Percentiles rank a stretch among this genome's conserved stretches.
These are phyloP conservation scores for Dictyostelium citrinum DNA, from an alignment of 78 protist species.

Conservation along the genomic window DNA sequence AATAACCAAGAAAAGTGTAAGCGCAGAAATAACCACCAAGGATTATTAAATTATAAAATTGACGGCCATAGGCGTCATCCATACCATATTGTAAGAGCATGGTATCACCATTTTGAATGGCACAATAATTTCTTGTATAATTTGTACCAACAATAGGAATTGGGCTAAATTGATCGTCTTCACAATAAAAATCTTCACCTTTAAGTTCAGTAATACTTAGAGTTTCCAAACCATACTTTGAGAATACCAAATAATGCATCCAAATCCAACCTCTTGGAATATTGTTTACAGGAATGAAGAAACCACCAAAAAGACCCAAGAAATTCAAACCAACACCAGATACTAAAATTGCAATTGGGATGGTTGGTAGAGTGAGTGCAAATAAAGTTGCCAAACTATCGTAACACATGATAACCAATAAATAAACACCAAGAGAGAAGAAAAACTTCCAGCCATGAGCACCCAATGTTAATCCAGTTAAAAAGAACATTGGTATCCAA, in stretches of 20 bases:
- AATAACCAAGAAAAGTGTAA: not conserved
- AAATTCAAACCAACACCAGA: conserved; percentile 49
- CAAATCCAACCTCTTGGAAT: conserved; percentile 47
- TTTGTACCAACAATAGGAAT: not conserved
- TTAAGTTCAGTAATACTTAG: conserved; percentile 18
- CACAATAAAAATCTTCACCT: not conserved
- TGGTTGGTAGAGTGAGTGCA: conserved; percentile 52
- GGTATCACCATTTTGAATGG: conserved; percentile 22
- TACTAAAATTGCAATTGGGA: conserved; percentile 32
- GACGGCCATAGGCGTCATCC: not conserved
- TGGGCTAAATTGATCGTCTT: not conserved
- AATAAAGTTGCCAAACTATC: conserved; percentile 34
- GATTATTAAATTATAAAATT: conserved; percentile 11
- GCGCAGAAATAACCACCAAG: conserved; percentile 22
- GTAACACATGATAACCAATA: conserved; percentile 22
- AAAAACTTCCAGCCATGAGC: conserved; percentile 73
- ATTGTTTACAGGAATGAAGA: conserved; percentile 13
- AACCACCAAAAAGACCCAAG: conserved; percentile 66
- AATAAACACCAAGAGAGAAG: conserved; percentile 13
- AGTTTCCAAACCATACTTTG: conserved; percentile 54
- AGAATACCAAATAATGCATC: conserved; percentile 41
- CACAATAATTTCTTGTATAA: not conserved
- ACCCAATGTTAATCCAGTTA: conserved; percentile 54
- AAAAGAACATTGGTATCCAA: conserved; percentile 66
- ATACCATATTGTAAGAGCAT: conserved; percentile 44